Evolutionary conservation across 768 basidiomycete genomes (phyloP).

Genomic region (Serendipita sp.): DNA sequence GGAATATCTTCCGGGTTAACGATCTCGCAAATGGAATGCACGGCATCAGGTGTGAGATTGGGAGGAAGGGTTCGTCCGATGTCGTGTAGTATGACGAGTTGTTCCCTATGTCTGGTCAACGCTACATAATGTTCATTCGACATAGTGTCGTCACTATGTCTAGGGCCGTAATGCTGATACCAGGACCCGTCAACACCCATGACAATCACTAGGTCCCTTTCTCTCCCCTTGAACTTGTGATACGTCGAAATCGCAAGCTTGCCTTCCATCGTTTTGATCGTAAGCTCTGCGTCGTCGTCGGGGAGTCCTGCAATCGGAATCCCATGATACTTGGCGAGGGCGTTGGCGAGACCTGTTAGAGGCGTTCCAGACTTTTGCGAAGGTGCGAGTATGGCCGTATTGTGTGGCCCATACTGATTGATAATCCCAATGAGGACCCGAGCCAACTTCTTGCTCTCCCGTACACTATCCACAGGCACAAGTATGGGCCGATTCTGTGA

Average conservation of each 20-base stretch:
- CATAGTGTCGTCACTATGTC: neutral
- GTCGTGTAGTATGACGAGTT: constrained; percentile 2
- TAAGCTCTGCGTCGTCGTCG: neutral
- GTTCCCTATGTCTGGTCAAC: neutral
- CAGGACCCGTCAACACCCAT: constrained; percentile 4
- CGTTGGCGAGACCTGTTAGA: neutral
- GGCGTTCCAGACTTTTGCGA: neutral
- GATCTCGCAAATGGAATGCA: neutral
- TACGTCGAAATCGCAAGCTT: constrained; percentile 1
- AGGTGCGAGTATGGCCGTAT: neutral
- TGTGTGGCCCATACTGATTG: neutral
- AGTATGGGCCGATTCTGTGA: neutral
- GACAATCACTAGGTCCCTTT: constrained; percentile 6
- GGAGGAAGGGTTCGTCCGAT: neutral
- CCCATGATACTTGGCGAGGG: neutral
- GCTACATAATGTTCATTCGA: constrained; percentile 4
- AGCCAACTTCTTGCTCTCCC: neutral
- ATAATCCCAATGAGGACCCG: neutral
- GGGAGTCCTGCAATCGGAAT: neutral
- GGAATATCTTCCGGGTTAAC: neutral
- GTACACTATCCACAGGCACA: neutral
- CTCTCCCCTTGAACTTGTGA: constrained; percentile 6
- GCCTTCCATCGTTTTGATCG: neutral
- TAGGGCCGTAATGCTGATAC: neutral
- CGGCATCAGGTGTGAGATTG: neutral